These are phyloP conservation scores for Tagetes erecta DNA, from an alignment of 129 eudicot species.

Conservation along the genomic window DNA sequence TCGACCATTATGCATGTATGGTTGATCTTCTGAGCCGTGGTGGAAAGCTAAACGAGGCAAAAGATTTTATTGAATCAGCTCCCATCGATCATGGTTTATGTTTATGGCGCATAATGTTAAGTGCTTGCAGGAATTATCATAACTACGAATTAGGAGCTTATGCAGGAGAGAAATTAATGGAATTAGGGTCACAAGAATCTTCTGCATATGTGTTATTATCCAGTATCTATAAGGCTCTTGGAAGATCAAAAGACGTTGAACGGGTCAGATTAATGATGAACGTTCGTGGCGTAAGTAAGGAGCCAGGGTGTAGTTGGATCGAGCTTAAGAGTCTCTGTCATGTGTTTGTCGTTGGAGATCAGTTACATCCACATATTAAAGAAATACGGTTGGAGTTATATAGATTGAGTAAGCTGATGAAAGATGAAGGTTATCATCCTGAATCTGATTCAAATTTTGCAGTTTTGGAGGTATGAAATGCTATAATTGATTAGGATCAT, in stretches of 20 bases:
- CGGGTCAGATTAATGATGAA: conserved; percentile 70
- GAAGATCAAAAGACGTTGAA: conserved; percentile 61
- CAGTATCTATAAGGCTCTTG: conserved; percentile 69
- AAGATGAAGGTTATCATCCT: conserved; percentile 58
- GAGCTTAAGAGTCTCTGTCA: conserved; percentile 73
- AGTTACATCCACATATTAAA: conserved; percentile 58
- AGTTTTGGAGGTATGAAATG: conserved; percentile 34
- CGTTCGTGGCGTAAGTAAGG: conserved; percentile 66
- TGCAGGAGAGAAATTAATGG: conserved; percentile 85
- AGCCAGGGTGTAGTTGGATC: conserved; percentile 93
- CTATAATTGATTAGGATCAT: conserved; percentile 9
- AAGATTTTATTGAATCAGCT: conserved; percentile 72
- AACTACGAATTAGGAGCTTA: conserved; percentile 81
- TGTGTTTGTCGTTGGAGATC: conserved; percentile 86
- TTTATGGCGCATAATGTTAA: conserved; percentile 77
- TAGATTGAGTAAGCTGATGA: conserved; percentile 56
- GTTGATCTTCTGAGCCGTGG: conserved; percentile 89
- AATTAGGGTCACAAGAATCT: conserved; percentile 80
- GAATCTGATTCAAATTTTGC: conserved; percentile 39
- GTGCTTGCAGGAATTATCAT: conserved; percentile 79
- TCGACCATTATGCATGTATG: conserved; percentile 91
- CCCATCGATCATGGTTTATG: conserved; percentile 63
- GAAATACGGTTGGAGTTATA: conserved; percentile 47
- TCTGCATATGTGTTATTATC: conserved; percentile 80
- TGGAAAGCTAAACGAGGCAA: conserved; percentile 72